Conservation (phyloP, 2,329 filamentous ascomycete genomes). For the Colletotrichum sojae region DNA sequence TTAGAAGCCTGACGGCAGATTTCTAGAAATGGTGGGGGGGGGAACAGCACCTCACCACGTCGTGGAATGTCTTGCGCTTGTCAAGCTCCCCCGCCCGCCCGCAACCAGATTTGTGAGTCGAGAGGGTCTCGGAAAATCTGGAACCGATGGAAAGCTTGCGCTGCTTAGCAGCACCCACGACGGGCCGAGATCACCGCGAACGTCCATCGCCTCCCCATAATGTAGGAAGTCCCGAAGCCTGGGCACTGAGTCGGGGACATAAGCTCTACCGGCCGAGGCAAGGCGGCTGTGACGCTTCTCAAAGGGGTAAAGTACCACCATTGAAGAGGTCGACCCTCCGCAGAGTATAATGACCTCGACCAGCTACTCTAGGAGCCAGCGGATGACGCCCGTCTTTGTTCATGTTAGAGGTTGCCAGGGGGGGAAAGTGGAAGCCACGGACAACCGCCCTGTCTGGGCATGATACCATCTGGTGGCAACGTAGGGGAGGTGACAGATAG, state of each 20-base stretch:
- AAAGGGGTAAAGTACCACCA: neutral
- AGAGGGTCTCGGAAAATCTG: neutral
- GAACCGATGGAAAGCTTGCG: neutral
- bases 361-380: neutral
- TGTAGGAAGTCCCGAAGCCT: too few species aligned
- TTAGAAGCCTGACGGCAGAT: too few species aligned
- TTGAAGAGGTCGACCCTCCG: neutral
- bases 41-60: neutral
- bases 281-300: neutral
- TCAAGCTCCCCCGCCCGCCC: neutral
- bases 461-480: neutral
- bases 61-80: constrained; percentile 16
- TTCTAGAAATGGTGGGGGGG: neutral
- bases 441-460: neutral
- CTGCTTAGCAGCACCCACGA: neutral
- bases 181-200: neutral
- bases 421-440: neutral
- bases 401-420: neutral
- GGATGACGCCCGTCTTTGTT: constrained; percentile 4
- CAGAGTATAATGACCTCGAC: neutral
- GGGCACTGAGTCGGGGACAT: too few species aligned
- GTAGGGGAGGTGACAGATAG: neutral
- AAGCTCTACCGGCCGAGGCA: constrained; percentile 3
- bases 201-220: neutral
- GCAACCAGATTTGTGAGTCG: constrained; percentile 5